Evolutionary conservation across 352 stramenopile species (phyloP).

Genomic region (Phytophthora rubi): DNA sequence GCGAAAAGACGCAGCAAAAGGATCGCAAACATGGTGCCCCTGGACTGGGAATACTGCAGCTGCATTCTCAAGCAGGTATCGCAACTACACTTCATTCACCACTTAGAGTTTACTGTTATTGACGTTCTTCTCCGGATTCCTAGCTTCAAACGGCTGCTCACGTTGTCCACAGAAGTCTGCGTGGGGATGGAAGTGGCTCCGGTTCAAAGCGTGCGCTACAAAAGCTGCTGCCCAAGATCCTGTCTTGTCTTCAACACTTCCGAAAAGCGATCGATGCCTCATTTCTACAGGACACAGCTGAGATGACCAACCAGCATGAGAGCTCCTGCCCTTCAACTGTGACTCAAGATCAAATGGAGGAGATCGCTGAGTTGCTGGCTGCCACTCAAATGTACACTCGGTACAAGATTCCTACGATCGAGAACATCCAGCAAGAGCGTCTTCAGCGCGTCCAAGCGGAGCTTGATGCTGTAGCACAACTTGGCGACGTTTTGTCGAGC

Average conservation of each 20-base stretch:
- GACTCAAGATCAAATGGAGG: constrained; percentile 16
- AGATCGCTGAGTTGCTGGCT: constrained; percentile 16
- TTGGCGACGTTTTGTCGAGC: constrained; percentile 17
- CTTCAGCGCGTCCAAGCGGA: constrained; percentile 11
- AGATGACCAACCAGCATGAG: background rate
- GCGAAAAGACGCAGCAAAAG: constrained; percentile 15
- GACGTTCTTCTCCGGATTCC: background rate
- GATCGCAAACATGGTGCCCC: constrained; percentile 7
- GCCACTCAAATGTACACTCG: constrained; percentile 12
- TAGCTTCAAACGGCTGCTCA: constrained; percentile 40
- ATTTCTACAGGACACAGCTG: constrained; percentile 14
- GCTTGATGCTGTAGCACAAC: constrained; percentile 21
- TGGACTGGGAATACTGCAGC: constrained; percentile 31
- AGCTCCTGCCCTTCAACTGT: background rate
- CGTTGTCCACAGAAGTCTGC: constrained; percentile 14
- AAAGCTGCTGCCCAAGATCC: constrained; percentile 22
- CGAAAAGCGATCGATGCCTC: constrained; percentile 20
- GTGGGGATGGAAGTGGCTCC: background rate
- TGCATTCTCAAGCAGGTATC: constrained; percentile 40
- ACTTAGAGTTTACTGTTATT: background rate
- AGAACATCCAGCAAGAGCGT: constrained; percentile 21
- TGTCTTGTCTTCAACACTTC: constrained; percentile 35
- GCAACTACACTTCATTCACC: background rate
- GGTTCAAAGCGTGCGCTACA: constrained; percentile 12
- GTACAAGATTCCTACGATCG: constrained; percentile 21